Evolutionary conservation across 2,329 filamentous ascomycete genomes (phyloP).

Genomic region (Ceratocystiopsis sp.): DNA sequence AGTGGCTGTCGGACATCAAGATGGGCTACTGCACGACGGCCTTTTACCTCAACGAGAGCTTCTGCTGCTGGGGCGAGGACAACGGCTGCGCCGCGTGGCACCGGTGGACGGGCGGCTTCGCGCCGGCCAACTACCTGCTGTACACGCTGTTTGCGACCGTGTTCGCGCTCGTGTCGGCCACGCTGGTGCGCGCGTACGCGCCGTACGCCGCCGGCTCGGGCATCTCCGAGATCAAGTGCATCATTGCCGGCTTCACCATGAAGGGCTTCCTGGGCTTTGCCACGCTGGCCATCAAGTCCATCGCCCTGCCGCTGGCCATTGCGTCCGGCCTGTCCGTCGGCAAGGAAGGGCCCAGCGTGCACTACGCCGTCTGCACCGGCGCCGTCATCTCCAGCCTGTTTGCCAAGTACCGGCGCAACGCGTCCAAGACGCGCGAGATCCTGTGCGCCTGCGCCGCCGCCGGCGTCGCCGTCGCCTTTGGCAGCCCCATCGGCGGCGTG

Average conservation of each 20-base stretch:
- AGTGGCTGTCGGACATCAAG: constrained; percentile 94
- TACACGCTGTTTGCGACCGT: constrained; percentile 75
- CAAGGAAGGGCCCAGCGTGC: constrained; percentile 96
- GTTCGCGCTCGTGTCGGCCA: constrained; percentile 70
- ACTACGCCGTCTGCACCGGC: constrained; percentile 93
- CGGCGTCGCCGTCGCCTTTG: constrained; percentile 91
- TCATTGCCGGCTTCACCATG: constrained; percentile 98
- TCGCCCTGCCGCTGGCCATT: constrained; percentile 80
- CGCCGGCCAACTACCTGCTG: constrained; percentile 64
- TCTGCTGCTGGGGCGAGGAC: constrained; percentile 96
- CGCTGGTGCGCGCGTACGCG: constrained; percentile 76
- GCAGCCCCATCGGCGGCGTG: constrained; percentile 91
- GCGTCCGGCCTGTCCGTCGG: constrained; percentile 87
- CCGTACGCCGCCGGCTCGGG: constrained; percentile 93
- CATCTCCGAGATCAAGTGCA: constrained; percentile 98
- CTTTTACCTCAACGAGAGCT: constrained; percentile 93
- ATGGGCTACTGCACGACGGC: constrained; percentile 87
- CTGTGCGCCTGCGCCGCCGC: constrained; percentile 87
- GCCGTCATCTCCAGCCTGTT: constrained; percentile 93
- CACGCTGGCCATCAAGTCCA: constrained; percentile 86
- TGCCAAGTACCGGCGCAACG: constrained; percentile 78
- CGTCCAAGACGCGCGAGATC: constrained; percentile 88
- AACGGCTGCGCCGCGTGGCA: constrained; percentile 82
- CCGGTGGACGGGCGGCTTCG: constrained; percentile 58
- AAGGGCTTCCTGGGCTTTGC: constrained; percentile 88